These are phyloP conservation scores for Sporothrix globosa DNA, from an alignment of 2,329 filamentous ascomycete species.

Conservation along the genomic window DNA sequence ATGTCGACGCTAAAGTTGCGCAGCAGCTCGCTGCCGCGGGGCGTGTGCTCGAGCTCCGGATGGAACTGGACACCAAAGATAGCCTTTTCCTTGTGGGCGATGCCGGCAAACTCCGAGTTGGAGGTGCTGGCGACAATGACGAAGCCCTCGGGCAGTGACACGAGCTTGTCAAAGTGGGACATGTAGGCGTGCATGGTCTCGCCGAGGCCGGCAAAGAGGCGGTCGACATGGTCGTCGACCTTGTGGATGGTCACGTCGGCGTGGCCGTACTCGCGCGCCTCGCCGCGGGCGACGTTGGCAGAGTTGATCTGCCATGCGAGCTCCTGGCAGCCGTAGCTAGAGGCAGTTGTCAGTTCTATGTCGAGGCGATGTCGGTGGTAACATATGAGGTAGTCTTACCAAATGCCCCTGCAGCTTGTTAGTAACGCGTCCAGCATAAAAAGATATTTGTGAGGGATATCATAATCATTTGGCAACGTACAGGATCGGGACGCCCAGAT, in stretches of 20 bases:
- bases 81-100: slow-evolving; percentile 68
- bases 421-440: not conserved
- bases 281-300: slow-evolving; percentile 68
- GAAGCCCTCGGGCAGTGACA: slow-evolving; percentile 68
- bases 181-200: slow-evolving; percentile 75
- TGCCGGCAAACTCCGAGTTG: slow-evolving; percentile 78
- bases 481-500: slow-evolving; percentile 49
- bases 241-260: slow-evolving; percentile 66
- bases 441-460: not conserved
- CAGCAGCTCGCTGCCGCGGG: slow-evolving; percentile 69
- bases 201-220: slow-evolving; percentile 75
- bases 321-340: slow-evolving; percentile 33
- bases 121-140: slow-evolving; percentile 70
- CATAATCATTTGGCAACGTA: not conserved
- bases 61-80: slow-evolving; percentile 86
- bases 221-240: slow-evolving; percentile 67
- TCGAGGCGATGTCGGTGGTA: not conserved
- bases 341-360: not conserved
- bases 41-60: slow-evolving; percentile 71
- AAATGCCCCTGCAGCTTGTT: slow-evolving; percentile 6
- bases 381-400: not conserved
- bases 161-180: slow-evolving; percentile 66
- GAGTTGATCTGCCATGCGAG: slow-evolving; percentile 35
- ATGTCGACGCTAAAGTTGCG: slow-evolving; percentile 84
- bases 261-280: slow-evolving; percentile 72